A percentile compares a stretch with the other conserved stretches of the same genome.
These are phyloP conservation scores for Aspergillus biplanus DNA, from an alignment of 495 filamentous ascomycete species.

Conservation along the genomic window DNA sequence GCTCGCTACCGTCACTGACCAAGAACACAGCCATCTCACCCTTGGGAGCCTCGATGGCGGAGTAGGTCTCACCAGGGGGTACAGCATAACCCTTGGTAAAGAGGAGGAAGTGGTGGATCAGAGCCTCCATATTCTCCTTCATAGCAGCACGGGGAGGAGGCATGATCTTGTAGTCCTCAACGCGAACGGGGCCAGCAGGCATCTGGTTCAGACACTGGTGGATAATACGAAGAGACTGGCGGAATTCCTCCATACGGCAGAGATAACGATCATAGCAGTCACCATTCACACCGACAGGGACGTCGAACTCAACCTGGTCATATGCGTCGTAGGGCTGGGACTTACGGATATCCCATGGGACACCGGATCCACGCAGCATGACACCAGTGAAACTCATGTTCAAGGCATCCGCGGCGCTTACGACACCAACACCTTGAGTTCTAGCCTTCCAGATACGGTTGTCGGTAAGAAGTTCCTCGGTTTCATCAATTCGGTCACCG, in stretches of 20 bases:
- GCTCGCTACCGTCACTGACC: constrained; percentile 94
- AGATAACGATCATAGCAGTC: constrained; percentile 99
- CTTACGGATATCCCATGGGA: constrained; percentile 98
- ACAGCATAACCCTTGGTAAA: constrained; percentile 98
- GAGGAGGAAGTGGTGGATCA: constrained; percentile 98
- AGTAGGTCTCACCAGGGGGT: constrained; percentile 98
- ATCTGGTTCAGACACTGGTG: constrained; percentile 99
- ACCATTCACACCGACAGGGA: constrained; percentile 93
- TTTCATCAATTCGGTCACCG: constrained; percentile 98
- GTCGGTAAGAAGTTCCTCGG: constrained; percentile 96
- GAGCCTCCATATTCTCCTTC: constrained; percentile 99
- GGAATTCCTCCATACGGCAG: constrained; percentile 99
- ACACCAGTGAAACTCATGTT: constrained; percentile 96
- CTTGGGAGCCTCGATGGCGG: constrained; percentile 97
- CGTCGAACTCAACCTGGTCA: constrained; percentile 95
- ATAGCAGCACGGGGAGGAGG: constrained; percentile 95
- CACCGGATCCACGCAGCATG: constrained; percentile 95
- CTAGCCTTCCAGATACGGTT: constrained; percentile 98
- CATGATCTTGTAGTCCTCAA: constrained; percentile 99
- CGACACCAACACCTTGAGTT: constrained; percentile 88
- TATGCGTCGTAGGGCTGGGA: constrained; percentile 96
- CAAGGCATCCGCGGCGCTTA: constrained; percentile 87
- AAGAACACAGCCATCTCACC: constrained; percentile 99
- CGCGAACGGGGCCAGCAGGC: constrained; percentile 88
- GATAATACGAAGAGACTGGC: constrained; percentile 96